These are phyloP conservation scores for Helotiales sp. DNA, from an alignment of 2,329 filamentous ascomycete species.

Conservation along the genomic window DNA sequence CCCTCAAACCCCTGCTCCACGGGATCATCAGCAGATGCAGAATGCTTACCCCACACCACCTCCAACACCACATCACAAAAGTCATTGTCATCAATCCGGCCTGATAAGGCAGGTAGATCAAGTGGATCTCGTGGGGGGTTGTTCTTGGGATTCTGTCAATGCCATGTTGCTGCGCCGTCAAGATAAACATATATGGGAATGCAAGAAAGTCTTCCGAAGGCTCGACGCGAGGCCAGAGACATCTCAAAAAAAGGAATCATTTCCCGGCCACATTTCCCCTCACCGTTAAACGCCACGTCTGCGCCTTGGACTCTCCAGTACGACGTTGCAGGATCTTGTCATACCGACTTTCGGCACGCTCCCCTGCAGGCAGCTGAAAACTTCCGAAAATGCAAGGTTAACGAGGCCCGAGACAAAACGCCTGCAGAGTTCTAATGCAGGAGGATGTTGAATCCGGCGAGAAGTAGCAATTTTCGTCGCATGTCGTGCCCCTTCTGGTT, in stretches of 20 bases:
- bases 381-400: background rate
- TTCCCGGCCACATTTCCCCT: background rate
- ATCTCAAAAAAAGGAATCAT: background rate
- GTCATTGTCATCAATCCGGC: background rate
- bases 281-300: background rate
- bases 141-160: background rate
- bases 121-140: background rate
- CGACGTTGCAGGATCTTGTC: background rate
- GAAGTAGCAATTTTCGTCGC: background rate
- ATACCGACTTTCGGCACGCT: background rate
- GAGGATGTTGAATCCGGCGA: background rate
- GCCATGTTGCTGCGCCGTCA: background rate
- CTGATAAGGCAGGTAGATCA: background rate
- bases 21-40: too few relatives aligned
- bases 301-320: background rate
- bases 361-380: constrained; percentile 8
- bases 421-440: too few relatives aligned
- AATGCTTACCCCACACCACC: too few relatives aligned
- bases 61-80: background rate
- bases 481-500: background rate
- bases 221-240: background rate
- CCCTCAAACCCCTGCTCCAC: too few relatives aligned
- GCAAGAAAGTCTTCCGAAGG: background rate
- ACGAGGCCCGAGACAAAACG: too few relatives aligned
- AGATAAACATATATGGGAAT: background rate